phyloP scores from a whole-genome alignment of 225 moss, liverwort and hornwort species.

The Sphagnum tenellum region DNA sequence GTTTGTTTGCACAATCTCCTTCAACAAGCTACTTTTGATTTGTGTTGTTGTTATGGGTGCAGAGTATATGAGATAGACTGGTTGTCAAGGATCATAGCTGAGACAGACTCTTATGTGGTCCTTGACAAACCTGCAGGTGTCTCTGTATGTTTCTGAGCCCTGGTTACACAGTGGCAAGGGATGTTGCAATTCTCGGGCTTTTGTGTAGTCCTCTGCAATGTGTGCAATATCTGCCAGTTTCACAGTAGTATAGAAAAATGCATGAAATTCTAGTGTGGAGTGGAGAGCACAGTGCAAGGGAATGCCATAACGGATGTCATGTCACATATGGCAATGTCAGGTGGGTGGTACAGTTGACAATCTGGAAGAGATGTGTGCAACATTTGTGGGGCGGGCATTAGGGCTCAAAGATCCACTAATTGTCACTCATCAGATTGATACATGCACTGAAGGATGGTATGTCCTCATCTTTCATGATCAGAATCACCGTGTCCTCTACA shows the following conservation, averaged over 20 bases:
- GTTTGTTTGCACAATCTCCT: not conserved
- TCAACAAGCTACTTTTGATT: not conserved
- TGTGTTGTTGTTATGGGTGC: constrained; percentile 9
- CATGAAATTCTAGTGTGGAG: not conserved
- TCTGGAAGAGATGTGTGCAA: constrained; percentile 85
- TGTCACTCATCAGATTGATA: constrained; percentile 93
- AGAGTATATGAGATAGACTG: constrained; percentile 91
- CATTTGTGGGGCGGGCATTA: constrained; percentile 68
- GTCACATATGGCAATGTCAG: constrained; percentile 17
- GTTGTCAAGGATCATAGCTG: constrained; percentile 58
- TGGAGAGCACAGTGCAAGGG: no score
- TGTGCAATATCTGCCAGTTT: not conserved
- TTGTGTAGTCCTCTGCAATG: no score
- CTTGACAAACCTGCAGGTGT: constrained; percentile 98
- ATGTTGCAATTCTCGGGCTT: no score
- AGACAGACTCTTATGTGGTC: constrained; percentile 74
- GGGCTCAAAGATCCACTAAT: constrained; percentile 53
- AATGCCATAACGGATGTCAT: no score
- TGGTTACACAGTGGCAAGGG: no score
- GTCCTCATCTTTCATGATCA: not conserved
- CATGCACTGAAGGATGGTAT: constrained; percentile 98
- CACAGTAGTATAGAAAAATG: not conserved
- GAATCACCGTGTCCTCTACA: no score
- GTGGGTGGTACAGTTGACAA: constrained; percentile 99
- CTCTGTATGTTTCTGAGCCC: constrained; percentile 48